These are phyloP conservation scores for Quercus rubra DNA, from an alignment of 306 rosid species.

Conservation along the genomic window DNA sequence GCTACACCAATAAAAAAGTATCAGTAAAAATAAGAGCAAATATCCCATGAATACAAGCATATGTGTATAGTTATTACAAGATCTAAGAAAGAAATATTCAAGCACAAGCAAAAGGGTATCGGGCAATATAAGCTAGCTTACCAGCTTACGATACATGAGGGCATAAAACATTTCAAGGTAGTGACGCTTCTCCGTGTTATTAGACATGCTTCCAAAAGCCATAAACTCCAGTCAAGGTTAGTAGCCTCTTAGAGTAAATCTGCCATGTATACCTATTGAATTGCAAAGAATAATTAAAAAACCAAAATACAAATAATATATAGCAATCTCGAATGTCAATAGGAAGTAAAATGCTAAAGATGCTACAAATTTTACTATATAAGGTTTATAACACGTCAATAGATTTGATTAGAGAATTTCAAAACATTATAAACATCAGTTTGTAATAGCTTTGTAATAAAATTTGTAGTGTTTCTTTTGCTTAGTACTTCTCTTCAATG, in stretches of 20 bases:
- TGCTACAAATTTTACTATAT: too few species aligned
- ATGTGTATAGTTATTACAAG: too few species aligned
- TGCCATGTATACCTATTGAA: conserved; percentile 84
- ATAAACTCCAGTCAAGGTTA: conserved; percentile 88
- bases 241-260: conserved; percentile 90
- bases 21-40: not conserved
- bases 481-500: conserved; percentile 57
- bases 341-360: too few species aligned
- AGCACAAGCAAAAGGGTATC: not conserved
- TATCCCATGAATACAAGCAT: too few species aligned
- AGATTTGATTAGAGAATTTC: not conserved
- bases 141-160: conserved; percentile 94
- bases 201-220: conserved; percentile 98
- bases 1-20: not conserved
- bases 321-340: not conserved
- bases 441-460: too few species aligned
- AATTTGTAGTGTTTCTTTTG: too few species aligned
- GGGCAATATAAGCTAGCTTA: conserved; percentile 8
- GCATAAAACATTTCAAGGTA: conserved; percentile 98
- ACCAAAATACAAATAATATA: not conserved
- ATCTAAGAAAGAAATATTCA: not conserved
- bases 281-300: not conserved
- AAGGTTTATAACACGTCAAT: too few species aligned
- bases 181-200: conserved; percentile 88
- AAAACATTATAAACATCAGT: not conserved